phyloP scores from a whole-genome alignment of 352 stramenopile species.

The Phytophthora multivora region DNA sequence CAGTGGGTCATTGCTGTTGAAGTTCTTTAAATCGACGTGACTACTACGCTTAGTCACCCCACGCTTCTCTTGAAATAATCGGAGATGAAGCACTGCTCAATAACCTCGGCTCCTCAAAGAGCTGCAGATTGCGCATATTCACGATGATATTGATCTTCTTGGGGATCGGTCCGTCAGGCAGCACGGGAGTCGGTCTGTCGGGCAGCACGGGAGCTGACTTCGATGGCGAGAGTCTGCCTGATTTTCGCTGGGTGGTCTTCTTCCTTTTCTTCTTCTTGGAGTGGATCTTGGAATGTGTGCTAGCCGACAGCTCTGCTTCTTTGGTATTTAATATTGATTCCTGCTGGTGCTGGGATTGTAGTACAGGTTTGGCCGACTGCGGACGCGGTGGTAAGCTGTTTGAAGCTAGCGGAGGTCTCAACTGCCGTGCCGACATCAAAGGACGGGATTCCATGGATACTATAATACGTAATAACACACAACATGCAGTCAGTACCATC shows the following conservation, averaged over 20 bases:
- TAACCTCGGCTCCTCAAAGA: conserved; percentile 10
- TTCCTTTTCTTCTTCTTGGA: conserved; percentile 24
- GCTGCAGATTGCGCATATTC: conserved; percentile 43
- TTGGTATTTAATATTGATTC: background rate
- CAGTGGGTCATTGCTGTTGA: background rate
- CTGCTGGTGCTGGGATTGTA: conserved; percentile 28
- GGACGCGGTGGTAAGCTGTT: conserved; percentile 33
- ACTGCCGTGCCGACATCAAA: conserved; percentile 32
- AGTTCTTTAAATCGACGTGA: conserved; percentile 12
- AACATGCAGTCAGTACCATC: background rate
- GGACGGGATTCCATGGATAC: conserved; percentile 17
- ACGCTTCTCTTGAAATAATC: conserved; percentile 8
- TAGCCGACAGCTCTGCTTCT: background rate
- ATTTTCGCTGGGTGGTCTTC: conserved; percentile 3
- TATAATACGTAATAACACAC: background rate
- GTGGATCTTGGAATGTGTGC: conserved; percentile 30
- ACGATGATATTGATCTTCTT: conserved; percentile 52
- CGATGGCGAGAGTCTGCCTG: conserved; percentile 11
- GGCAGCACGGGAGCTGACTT: conserved; percentile 20
- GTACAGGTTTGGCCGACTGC: conserved; percentile 54
- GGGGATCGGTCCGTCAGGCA: conserved; percentile 2
- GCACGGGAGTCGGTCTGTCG: conserved; percentile 1
- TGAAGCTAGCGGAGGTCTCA: background rate
- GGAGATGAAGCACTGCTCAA: background rate
- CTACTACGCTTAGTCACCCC: conserved; percentile 1